Evolutionary conservation across 2,329 filamentous ascomycete species (phyloP), one percentile per base, ranked within the genome.

Genomic region (Sarocladiaceae sp.): DNA sequence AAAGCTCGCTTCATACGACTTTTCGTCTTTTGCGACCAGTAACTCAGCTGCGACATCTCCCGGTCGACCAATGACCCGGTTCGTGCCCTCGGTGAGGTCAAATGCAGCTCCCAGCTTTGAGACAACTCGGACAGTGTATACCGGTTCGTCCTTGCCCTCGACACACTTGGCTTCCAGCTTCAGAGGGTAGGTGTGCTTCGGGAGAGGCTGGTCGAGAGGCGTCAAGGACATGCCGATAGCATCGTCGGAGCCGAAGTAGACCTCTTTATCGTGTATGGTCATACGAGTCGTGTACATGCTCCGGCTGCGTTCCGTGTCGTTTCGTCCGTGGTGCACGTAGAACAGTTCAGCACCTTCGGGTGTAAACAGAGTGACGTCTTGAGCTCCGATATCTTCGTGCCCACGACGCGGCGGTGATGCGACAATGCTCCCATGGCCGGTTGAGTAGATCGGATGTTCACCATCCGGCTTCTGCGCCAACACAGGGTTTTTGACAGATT

Each of bases 351-450:
- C 53, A 4, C 61, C 66, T 1, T 57, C 22, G 1, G 63, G 59
- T 2, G 64, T 66, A 18, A 35, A 53, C 2, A 57, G 58, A 1
- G 62, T 68, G n/a, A 67, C 62, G 1, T 69, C 66, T 42, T 66
- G 65, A 3, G 65, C 55, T 13, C 64, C 61, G 4, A 62, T 53
- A 3, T 55, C 56, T 13, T 55, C 49, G 11, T 44, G 46, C 5
- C 46, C 52, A 6, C 58, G 39, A 7, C 44, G 54, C 4, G 60
- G 59, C n/a, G 66, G 61, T 0, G 66, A 68, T 13, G 64, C 59
- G 7, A 68, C 64, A 6, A 68, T 61, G 28, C 65, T 68, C 3
- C 66, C 66, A 31, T 68, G 66, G 1, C 66, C 66, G 1, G 64
- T 65, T 1, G 66, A 68, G 44, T 65, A 68, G 13, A 66, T 62